Base-by-base conservation (phyloP, 495 filamentous ascomycete genomes). In the Emericellopsis terricola region DNA sequence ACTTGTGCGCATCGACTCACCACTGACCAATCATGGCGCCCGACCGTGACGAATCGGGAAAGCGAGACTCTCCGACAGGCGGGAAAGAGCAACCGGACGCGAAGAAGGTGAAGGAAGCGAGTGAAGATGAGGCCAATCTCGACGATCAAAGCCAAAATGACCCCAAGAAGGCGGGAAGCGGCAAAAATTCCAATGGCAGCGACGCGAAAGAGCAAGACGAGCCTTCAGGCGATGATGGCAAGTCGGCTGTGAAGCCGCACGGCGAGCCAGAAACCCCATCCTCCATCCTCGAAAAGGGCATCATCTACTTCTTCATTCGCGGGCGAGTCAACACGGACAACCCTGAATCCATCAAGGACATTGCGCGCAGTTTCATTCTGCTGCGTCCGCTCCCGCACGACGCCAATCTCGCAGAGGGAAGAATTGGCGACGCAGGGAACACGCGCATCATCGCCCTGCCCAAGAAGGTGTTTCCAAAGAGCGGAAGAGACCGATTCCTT, bases 241-340 rank as follows among this genome's bases (percentile, higher is more conserved):
- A 26, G 6, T 26, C 23, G 11, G 23, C 23, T 11, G 35, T 6
- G 4, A 24, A 13, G 17, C n/a, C n/a, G 9, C 8, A 11, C 19
- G 8, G 4, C 1, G 36, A 38, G 8, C 4, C 19, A 1, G 38
- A 51, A 15, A 59, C 74, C 4, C 71, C 84, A 0, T 76, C 78
- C n/a, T 81, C 59, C 35, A 72, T 89, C 18, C 61, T 93, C 8
- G 87, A 96, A 46, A 94, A 93, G 43, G 87, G 86, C 2, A 68
- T 93, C 41, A 80, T 96, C 41, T 94, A 93, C 61, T 92, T 94
- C 67, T 93, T 94, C 61, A 76, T 75, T 49, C 76, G 84, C 28
- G 70, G 70, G 8, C 73, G 82, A 16, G 81, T 93, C 34, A 68
- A 67, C 36, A 64, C 81, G 14, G 68, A 82, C 9, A 68, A 83